Conservation (phyloP, 2,329 filamentous ascomycete genomes). For the Ambrosiella cleistominuta region DNA sequence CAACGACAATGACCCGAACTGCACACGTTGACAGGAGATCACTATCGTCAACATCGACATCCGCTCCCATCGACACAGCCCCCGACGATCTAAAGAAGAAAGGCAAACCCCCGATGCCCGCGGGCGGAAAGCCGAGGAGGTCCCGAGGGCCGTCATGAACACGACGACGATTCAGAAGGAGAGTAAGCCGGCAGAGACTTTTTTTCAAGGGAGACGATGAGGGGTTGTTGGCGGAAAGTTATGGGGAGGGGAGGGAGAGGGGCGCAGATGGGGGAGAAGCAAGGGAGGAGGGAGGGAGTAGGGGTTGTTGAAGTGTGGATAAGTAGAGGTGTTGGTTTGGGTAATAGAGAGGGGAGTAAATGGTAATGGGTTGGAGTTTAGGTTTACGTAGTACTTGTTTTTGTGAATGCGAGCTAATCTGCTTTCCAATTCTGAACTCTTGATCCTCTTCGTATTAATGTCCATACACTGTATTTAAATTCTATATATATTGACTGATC, state of each 20-base stretch:
- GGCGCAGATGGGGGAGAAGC: not conserved
- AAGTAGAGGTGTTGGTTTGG: not conserved
- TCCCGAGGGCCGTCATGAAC: constrained; percentile 18
- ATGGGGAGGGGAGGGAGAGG: not conserved
- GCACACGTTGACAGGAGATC: too few relatives aligned
- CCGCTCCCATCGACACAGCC: not conserved
- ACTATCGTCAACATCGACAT: too few relatives aligned
- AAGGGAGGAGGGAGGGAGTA: not conserved
- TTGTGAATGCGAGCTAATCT: too few relatives aligned
- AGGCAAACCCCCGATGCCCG: not conserved
- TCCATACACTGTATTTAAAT: too few relatives aligned
- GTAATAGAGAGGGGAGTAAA: not conserved
- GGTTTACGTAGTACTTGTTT: too few relatives aligned
- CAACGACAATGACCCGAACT: too few relatives aligned
- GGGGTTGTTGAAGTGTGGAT: not conserved
- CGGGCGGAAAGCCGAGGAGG: not conserved
- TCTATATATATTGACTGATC: too few relatives aligned
- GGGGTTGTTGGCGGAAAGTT: constrained; percentile 4
- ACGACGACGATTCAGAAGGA: constrained; percentile 24
- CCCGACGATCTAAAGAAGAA: not conserved
- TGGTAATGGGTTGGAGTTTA: not conserved
- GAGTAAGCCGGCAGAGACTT: constrained; percentile 16
- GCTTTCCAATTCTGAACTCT: too few relatives aligned
- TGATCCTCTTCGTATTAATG: too few relatives aligned
- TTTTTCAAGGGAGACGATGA: constrained; percentile 9